Evolutionary conservation across 2,329 filamentous ascomycete genomes (phyloP).

Genomic region (Fusarium sp.): DNA sequence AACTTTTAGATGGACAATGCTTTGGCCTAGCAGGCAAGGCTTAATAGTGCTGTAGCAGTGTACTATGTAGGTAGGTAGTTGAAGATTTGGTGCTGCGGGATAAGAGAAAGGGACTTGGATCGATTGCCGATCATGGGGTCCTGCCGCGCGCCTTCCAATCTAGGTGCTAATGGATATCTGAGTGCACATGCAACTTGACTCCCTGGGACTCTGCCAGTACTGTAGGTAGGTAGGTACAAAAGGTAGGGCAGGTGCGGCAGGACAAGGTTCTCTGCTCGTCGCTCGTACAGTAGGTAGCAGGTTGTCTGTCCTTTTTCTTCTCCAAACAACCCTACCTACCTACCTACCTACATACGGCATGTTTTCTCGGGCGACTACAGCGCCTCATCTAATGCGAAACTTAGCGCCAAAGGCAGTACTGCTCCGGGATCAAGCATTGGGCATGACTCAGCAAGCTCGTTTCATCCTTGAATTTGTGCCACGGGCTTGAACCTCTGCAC

Average conservation of each 20-base stretch:
- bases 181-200: constrained; percentile 12
- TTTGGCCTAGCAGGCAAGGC: neutral
- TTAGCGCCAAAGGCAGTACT: constrained; percentile 6
- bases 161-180: constrained; percentile 16
- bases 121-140: constrained; percentile 34
- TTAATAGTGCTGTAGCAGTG: no score
- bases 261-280: neutral
- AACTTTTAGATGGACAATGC: constrained; percentile 25
- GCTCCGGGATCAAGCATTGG: constrained; percentile 39
- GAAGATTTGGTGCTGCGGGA: constrained; percentile 16
- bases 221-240: no score
- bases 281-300: neutral
- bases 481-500: constrained; percentile 21
- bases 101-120: constrained; percentile 28
- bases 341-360: neutral
- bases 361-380: constrained; percentile 15
- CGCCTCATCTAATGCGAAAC: constrained; percentile 25
- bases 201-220: neutral
- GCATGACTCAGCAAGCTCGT: constrained; percentile 28
- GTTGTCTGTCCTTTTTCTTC: constrained; percentile 1
- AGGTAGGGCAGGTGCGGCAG: constrained; percentile 10
- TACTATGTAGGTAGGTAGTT: neutral
- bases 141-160: constrained; percentile 24
- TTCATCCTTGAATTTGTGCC: constrained; percentile 42
- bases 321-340: no score